Evolutionary conservation across 2,329 filamentous ascomycete genomes (phyloP), one percentile per base, ranked within the genome.

Genomic region (Colletotrichum navitas): DNA sequence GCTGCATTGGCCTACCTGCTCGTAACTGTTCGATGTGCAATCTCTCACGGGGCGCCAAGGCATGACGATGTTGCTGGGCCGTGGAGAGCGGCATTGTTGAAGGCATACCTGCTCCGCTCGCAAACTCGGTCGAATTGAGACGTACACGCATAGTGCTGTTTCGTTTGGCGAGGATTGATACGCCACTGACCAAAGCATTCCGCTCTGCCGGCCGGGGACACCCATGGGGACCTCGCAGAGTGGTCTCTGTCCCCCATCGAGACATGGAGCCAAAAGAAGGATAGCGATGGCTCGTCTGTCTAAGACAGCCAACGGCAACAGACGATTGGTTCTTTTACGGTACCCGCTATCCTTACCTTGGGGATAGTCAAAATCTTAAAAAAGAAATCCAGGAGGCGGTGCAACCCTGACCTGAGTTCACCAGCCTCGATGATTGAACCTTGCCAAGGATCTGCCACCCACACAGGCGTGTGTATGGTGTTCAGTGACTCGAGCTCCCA

Each of bases 331-430:
- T n/a, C 6, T 18, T 54, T 61, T 74, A 74, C 73, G 73, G 24
- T 12, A 36, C 18, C 26, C 47, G 45, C 63, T 59, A 73, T 75
- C 70, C 70, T 69, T 63, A 34, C 47, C 52, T 21, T 72, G 63
- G 52, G 66, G 68, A 59, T 68, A 71, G 68, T 65, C 69, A 68
- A 65, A 71, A 71, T 73, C 68, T 72, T 70, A 73, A 74, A 71
- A 74, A 75, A 74, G 63, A 74, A 74, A 61, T 41, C 26, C 43
- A 45, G 62, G 71, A 74, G 71, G 73, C 69, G 68, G 71, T 73
- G 68, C 71, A 61, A 75, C 71, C 63, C 56, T 64, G 58, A 60
- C 65, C 54, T 56, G 49, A 29, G 21, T 51, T 61, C 58, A 66
- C 65, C 69, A 73, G 65, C 65, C 65, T 34, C 63, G 26, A 45